These are phyloP conservation scores for Quercus gilva DNA, from an alignment of 306 rosid genomes.

Conservation along the genomic window DNA sequence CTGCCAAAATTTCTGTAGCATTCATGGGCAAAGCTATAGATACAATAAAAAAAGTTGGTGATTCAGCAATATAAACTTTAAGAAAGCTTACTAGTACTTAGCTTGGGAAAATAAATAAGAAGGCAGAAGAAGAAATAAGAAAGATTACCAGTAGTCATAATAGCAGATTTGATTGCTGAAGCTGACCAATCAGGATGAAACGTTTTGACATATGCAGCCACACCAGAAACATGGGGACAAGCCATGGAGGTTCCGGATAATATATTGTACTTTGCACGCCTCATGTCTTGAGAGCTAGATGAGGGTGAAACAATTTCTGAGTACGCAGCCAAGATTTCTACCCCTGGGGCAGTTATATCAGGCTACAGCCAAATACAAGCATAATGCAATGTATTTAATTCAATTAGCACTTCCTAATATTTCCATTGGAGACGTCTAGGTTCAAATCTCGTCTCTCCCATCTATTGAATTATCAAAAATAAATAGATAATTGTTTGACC, in stretches of 20 bases:
- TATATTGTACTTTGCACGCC: slow-evolving; percentile 6
- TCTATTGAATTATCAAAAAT: too few species aligned
- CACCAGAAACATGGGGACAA: slow-evolving; percentile 34
- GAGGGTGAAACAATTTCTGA: slow-evolving; percentile 5
- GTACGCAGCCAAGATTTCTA: slow-evolving; percentile 30
- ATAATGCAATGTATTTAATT: background rate
- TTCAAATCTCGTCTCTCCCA: too few species aligned
- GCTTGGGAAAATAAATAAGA: background rate
- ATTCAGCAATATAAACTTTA: background rate
- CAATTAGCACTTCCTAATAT: too few species aligned
- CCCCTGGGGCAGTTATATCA: slow-evolving; percentile 34
- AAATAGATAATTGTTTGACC: background rate
- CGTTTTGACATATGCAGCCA: slow-evolving; percentile 35
- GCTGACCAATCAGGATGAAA: slow-evolving; percentile 44
- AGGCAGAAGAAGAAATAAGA: background rate
- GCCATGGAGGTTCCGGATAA: slow-evolving; percentile 39
- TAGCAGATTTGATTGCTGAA: slow-evolving; percentile 31
- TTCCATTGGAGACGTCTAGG: too few species aligned
- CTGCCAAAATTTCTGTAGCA: background rate
- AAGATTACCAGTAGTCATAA: slow-evolving; percentile 33
- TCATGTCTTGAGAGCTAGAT: background rate
- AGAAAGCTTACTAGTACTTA: too few species aligned
- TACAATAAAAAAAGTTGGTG: background rate
- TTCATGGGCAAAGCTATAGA: slow-evolving; percentile 6
- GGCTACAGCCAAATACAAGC: slow-evolving; percentile 24